Evolutionary conservation across 306 rosid species (phyloP).

Genomic region (Pyrus bretschneideri): DNA sequence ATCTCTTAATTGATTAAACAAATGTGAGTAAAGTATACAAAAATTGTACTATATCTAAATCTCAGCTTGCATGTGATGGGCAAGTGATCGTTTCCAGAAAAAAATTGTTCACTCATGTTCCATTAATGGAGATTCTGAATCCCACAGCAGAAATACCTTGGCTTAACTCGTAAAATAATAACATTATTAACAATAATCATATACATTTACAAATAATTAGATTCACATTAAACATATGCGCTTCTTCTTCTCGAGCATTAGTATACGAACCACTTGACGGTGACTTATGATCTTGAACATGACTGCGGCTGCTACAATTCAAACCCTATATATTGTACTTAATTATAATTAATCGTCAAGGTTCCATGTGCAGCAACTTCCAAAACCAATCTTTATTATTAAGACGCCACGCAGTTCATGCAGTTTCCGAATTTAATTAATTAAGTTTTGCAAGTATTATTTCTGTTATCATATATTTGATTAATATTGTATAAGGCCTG

Average conservation of each 20-base stretch:
- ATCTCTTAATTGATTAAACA: neutral
- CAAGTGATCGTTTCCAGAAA: neutral
- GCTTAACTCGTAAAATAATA: neutral
- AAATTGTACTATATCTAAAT: neutral
- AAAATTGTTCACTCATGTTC: neutral
- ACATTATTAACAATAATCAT: neutral
- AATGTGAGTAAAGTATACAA: neutral
- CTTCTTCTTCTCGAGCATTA: neutral
- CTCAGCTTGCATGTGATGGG: neutral
- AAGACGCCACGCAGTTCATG: neutral
- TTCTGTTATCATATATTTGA: neutral
- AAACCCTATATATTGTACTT: neutral
- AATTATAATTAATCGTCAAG: neutral
- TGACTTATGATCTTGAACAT: neutral
- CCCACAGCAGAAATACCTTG: slow-evolving; percentile 13
- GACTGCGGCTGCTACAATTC: neutral
- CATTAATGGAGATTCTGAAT: slow-evolving; percentile 10
- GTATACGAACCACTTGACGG: neutral
- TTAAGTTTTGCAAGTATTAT: neutral
- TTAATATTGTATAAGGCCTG: neutral
- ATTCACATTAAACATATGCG: neutral
- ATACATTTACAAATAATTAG: neutral
- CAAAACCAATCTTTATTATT: neutral
- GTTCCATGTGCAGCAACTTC: slow-evolving; percentile 4
- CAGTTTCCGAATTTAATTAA: neutral